Evolutionary conservation across 345 rosid species (phyloP).

Genomic region (Arabidopsis thaliana): TAIR10.1 NC_003076.8:22825501-22826000

Average conservation of each 20-base stretch:
- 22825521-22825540: conserved; percentile 8
- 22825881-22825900: conserved; percentile 32
- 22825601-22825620: conserved; percentile 48
- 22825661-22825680: conserved; percentile 48
- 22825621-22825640: conserved; percentile 49
- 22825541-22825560: neutral
- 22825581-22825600: conserved; percentile 51
- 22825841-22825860: conserved; percentile 48
- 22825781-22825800: conserved; percentile 49
- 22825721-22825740: conserved; percentile 20
- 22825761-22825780: conserved; percentile 21
- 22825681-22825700: conserved; percentile 51
- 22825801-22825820: conserved; percentile 39
- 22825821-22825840: conserved; percentile 44
- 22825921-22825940: neutral
- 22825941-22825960: neutral
- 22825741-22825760: neutral
- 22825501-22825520: neutral
- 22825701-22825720: conserved; percentile 38
- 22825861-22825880: conserved; percentile 41
- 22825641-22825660: conserved; percentile 49
- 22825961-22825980: conserved; percentile 5
- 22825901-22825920: conserved; percentile 16
- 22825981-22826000: neutral
- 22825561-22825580: conserved; percentile 29